Base-by-base conservation (phyloP, 805 yeast genomes). In the Torulaspora quercuum region DNA sequence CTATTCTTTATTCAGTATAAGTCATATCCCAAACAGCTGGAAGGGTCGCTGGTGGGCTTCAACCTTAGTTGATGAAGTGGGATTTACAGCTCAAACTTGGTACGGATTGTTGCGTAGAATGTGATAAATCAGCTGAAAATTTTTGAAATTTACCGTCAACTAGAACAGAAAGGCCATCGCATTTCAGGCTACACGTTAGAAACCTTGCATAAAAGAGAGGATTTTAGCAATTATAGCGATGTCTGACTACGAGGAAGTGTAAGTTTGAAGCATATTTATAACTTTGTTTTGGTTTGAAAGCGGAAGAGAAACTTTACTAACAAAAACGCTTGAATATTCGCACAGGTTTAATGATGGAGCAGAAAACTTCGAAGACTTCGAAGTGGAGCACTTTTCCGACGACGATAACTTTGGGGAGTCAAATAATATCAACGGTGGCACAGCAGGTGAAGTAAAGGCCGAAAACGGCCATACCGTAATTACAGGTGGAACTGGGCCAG, bases 361-460 rank as follows among this genome's bases (percentile, higher is more conserved):
- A 37, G 87, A 81, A 54, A 68, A 76, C 64, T 78, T 64, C 51
- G 94, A 78, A 49, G 95, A 88, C 53, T 84, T 82, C 61, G 95
- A 87, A 41, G 89, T 80, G 45, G 95, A 82, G 44, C 87, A 83
- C 53, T 80, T 79, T 59, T 80, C 89, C 4, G 95, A 83, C 50
- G 79, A 74, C 21, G 92, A 78, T 39, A 75, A 72, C 39, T 59
- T 54, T 35, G 65, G 50, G 14, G 67, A 54, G 13, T 54, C 67
- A 57, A 43, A 69, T 43, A 53, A 29, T 22, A 46, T 44, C 25
- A 46, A 48, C 18, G 66, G 58, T 11, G 59, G 54, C 27, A 61
- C 59, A 28, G 52, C 51, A 19, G 57, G 56, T 29, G 67, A 58
- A 28, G 52, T 44, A 45, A 68, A 71, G 29, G 75, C 72, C 27